phyloP scores from a whole-genome alignment of 2,329 filamentous ascomycete species.

The Colletotrichum liaoningense region DNA sequence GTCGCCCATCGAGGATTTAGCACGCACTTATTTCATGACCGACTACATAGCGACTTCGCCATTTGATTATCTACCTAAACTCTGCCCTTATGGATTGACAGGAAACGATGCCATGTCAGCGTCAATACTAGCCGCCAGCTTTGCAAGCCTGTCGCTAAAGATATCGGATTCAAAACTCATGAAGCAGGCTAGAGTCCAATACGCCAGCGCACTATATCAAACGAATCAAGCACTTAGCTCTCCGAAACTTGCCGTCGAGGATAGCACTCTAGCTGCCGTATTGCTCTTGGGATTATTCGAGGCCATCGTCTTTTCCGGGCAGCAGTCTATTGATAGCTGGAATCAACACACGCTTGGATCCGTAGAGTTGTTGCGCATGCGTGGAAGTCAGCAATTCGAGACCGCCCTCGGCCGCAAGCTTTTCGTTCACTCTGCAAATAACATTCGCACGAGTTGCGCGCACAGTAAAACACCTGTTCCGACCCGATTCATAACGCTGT shows the following conservation, averaged over 20 bases:
- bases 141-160: constrained; percentile 40
- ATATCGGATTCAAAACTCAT: constrained; percentile 30
- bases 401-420: constrained; percentile 38
- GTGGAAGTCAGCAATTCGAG: constrained; percentile 39
- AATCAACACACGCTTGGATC: constrained; percentile 41
- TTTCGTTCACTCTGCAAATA: constrained; percentile 41
- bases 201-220: constrained; percentile 36
- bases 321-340: constrained; percentile 41
- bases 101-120: constrained; percentile 37
- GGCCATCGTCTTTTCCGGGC: constrained; percentile 40
- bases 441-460: constrained; percentile 42
- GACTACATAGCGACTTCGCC: constrained; percentile 41
- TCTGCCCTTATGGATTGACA: constrained; percentile 29
- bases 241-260: constrained; percentile 37
- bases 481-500: constrained; percentile 35
- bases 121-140: constrained; percentile 39
- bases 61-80: constrained; percentile 40
- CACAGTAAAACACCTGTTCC: constrained; percentile 40
- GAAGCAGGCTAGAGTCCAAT: constrained; percentile 37
- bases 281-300: constrained; percentile 43
- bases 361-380: constrained; percentile 41
- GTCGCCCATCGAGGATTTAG: constrained; percentile 25
- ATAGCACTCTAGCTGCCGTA: constrained; percentile 42
- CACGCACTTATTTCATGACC: constrained; percentile 41
- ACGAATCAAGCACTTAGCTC: constrained; percentile 35